Evolutionary conservation across 73 alveolate species (phyloP).

Genomic region (Uronychia setigera): DNA sequence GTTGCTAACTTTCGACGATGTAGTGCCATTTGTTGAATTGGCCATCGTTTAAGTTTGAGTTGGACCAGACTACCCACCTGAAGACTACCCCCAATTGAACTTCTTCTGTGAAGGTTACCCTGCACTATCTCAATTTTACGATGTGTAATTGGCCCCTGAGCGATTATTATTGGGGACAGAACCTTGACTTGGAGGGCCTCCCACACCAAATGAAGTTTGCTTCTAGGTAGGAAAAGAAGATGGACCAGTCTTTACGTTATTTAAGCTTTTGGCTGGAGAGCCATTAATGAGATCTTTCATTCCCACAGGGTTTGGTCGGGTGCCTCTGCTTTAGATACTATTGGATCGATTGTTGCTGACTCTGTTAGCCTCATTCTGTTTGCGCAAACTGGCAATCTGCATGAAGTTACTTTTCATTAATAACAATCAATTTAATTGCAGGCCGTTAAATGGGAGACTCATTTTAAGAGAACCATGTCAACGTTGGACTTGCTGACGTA

Average conservation of each 20-base stretch:
- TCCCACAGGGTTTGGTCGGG: background rate
- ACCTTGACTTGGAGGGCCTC: background rate
- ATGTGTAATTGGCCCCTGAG: background rate
- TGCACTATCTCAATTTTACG: no score
- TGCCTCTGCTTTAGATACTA: background rate
- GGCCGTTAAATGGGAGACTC: background rate
- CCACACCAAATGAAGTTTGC: background rate
- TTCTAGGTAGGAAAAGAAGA: background rate
- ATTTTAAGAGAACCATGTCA: background rate
- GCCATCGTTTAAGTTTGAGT: background rate
- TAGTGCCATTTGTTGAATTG: background rate
- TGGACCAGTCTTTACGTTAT: background rate
- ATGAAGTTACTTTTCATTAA: background rate
- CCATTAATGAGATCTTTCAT: background rate
- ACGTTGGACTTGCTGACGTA: background rate
- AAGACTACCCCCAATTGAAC: no score
- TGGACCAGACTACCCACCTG: no score
- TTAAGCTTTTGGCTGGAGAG: background rate
- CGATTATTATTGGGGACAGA: background rate
- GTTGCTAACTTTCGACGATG: background rate
- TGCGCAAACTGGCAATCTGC: background rate
- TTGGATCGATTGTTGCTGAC: background rate
- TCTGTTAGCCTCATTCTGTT: background rate
- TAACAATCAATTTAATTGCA: background rate
- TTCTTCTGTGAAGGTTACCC: no score